Evolutionary conservation across 768 basidiomycete species (phyloP).

Genomic region (Tulasnella sp.): DNA sequence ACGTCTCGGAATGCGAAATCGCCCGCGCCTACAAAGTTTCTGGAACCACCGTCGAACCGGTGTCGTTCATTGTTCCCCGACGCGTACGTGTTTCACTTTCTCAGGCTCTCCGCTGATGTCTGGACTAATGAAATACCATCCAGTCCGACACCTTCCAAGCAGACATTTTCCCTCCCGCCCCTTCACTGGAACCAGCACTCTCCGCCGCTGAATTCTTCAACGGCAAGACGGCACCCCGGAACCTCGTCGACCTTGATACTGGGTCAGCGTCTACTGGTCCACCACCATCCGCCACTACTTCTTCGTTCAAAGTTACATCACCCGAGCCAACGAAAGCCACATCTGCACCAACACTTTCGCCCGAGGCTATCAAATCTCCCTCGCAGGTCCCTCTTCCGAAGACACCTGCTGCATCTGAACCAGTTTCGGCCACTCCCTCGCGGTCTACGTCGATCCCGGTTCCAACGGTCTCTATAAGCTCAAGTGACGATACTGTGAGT

Average conservation of each 20-base stretch:
- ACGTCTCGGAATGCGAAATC: conserved; percentile 87
- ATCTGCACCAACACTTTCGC: background rate
- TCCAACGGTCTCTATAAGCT: background rate
- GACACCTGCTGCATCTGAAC: conserved; percentile 3
- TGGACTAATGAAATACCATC: conserved; percentile 4
- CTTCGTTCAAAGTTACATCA: conserved; percentile 27
- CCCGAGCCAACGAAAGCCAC: conserved; percentile 21
- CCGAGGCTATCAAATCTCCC: conserved; percentile 6
- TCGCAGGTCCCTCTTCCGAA: conserved; percentile 21
- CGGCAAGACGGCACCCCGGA: conserved; percentile 70
- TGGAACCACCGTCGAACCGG: conserved; percentile 68
- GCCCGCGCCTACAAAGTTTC: conserved; percentile 88
- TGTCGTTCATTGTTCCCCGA: conserved; percentile 91
- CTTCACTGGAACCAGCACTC: conserved; percentile 70
- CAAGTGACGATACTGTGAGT: conserved; percentile 5
- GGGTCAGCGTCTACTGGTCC: conserved; percentile 36
- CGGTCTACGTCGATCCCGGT: background rate
- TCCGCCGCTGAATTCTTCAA: conserved; percentile 79
- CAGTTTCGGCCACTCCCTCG: background rate
- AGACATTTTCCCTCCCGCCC: conserved; percentile 92
- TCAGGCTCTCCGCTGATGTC: background rate
- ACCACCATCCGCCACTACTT: conserved; percentile 28
- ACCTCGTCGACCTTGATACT: conserved; percentile 71
- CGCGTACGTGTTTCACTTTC: conserved; percentile 54
- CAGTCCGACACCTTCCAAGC: conserved; percentile 94